Evolutionary conservation across 345 rosid genomes (phyloP).

Genomic region (Aurinia saxatilis): DNA sequence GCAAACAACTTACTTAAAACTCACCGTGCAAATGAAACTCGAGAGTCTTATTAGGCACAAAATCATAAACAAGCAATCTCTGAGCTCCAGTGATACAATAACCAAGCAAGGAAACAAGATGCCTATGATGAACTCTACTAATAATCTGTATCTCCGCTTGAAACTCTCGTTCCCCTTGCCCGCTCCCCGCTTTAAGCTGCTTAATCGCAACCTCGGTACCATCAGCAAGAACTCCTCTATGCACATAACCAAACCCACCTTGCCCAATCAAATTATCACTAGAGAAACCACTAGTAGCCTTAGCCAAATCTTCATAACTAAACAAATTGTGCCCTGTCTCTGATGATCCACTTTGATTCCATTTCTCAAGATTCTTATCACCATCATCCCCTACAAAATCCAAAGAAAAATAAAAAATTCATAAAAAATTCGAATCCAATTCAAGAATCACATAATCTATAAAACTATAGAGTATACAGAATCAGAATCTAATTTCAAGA

Average conservation of each 20-base stretch:
- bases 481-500: no score
- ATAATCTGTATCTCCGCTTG: conserved; percentile 58
- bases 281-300: conserved; percentile 51
- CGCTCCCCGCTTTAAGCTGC: conserved; percentile 63
- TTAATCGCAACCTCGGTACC: conserved; percentile 62
- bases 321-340: conserved; percentile 39
- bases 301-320: conserved; percentile 44
- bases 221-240: conserved; percentile 51
- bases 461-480: no score
- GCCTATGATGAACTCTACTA: conserved; percentile 59
- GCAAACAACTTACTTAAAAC: no score
- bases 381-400: background rate
- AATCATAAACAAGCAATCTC: conserved; percentile 73
- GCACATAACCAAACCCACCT: conserved; percentile 80
- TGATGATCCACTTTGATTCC: conserved; percentile 27
- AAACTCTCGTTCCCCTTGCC: conserved; percentile 67
- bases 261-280: conserved; percentile 50
- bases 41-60: conserved; percentile 55
- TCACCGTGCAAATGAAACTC: conserved; percentile 70
- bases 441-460: no score
- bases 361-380: conserved; percentile 23
- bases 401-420: no score
- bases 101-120: conserved; percentile 66
- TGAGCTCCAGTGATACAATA: conserved; percentile 50
- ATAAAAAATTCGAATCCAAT: no score